Evolutionary conservation across 2,329 filamentous ascomycete genomes (phyloP), one percentile per base, ranked within the genome.

Genomic region (Cladophialophora psammophila): DNA sequence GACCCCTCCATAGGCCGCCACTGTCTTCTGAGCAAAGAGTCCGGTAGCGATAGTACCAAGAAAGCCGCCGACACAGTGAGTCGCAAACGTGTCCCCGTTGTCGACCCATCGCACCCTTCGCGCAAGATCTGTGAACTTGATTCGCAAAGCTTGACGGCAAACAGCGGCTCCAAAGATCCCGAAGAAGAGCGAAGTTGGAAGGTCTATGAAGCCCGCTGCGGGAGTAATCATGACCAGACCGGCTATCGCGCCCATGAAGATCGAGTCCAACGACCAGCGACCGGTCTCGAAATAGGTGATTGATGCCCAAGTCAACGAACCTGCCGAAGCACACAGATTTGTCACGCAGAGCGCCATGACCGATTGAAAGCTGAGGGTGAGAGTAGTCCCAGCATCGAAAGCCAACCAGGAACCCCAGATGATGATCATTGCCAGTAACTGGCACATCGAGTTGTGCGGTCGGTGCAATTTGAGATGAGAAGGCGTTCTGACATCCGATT

Each of bases 1-100:
- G 0, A 82, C 81, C 0, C 77, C 79, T 0, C 83, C 84, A 71
- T 85, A 86, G 0, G 81, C 82, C 5, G 84, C 84, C 4, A 86
- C 82, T 55, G 84, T 78, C 66, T 82, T 84, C 50, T 78, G 76
- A 2, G 83, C 84, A 73, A 86, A 85, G 18, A 84, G 75, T 0
- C 84, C 84, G 0, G 84, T 86, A 3, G 78, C 78, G 12, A 86
- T 80, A 0, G 84, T 86, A 0, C 82, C 84, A 0, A 83, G 73
- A 5, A 85, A 76, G 0, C 84, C 84, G 18, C 84, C 84, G 10
- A 86, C 75, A 69, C 84, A 86, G 66, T 86, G 84, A 3, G 83
- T 86, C 5, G 84, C 84, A 71, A 86, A 86, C 0, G 83, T 85
- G 72, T 86, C 84, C 1, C 83, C 84, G 67, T 85, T 85, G 68